A percentile compares a stretch with the other conserved stretches of the same genome.
These are phyloP conservation scores for Trametes sanguinea DNA, from an alignment of 768 basidiomycete species.

Conservation along the genomic window DNA sequence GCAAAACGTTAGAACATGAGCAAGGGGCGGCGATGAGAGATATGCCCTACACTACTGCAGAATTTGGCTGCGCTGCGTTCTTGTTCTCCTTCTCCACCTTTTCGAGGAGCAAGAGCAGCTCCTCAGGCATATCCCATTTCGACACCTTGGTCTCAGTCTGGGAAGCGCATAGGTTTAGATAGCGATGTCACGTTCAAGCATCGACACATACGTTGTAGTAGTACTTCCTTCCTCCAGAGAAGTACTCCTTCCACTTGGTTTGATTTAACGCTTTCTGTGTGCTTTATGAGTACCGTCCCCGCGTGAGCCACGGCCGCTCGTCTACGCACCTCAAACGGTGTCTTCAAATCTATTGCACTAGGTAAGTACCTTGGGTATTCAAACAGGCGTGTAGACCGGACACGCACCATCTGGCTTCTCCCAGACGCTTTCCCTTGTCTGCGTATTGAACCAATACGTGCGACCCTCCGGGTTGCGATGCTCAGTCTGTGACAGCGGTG, in stretches of 20 bases:
- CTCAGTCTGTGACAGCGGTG: conserved; percentile 63
- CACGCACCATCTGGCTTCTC: conserved; percentile 90
- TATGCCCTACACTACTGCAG: conserved; percentile 29
- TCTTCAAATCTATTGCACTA: conserved; percentile 68
- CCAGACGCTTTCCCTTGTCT: conserved; percentile 91
- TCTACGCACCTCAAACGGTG: conserved; percentile 78
- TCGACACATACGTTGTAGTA: conserved; percentile 72
- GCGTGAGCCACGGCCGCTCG: background rate
- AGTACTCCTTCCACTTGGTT: conserved; percentile 97
- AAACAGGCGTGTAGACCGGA: background rate
- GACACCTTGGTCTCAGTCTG: conserved; percentile 89
- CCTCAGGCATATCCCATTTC: conserved; percentile 97
- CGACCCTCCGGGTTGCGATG: conserved; percentile 95
- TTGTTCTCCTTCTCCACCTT: conserved; percentile 79
- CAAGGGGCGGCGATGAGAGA: background rate
- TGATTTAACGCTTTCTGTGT: conserved; percentile 79
- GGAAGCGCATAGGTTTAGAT: background rate
- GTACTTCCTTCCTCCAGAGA: conserved; percentile 87
- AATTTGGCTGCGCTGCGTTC: conserved; percentile 40
- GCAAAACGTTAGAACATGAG: background rate
- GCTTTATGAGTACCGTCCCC: background rate
- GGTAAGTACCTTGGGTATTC: background rate
- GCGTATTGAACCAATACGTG: conserved; percentile 97
- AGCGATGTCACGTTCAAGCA: background rate
- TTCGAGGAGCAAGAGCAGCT: conserved; percentile 80